Percentiles rank a stretch among this genome's conserved stretches.
Conservation (phyloP, 192 early-diverging fungal genomes). For the Podochytrium sp. region DNA sequence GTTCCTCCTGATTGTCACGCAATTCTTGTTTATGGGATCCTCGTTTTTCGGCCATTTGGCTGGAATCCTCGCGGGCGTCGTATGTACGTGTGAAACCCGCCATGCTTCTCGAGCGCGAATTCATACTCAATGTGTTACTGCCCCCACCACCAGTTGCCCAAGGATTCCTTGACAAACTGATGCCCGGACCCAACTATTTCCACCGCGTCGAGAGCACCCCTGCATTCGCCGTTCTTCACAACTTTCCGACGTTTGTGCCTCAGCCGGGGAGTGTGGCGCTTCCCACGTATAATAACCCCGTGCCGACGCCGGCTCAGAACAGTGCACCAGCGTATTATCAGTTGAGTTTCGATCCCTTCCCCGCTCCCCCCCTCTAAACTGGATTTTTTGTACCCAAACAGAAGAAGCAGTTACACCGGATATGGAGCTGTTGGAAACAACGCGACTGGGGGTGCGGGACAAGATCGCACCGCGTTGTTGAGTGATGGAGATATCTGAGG, state of each 20-base stretch:
- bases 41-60: constrained; percentile 26
- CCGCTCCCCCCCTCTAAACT: not conserved
- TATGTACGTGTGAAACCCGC: not conserved
- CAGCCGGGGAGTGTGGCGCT: constrained; percentile 12
- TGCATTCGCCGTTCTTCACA: not conserved
- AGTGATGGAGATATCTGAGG: not conserved
- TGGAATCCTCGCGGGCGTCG: constrained; percentile 14
- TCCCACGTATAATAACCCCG: constrained; percentile 3
- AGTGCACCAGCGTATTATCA: constrained; percentile 9
- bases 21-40: constrained; percentile 12
- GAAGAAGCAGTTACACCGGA: constrained; percentile 5
- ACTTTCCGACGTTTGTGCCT: constrained; percentile 5
- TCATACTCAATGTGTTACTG: no score
- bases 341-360: not conserved
- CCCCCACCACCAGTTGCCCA: not conserved
- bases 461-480: not conserved
- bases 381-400: not conserved
- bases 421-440: constrained; percentile 25
- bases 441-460: not conserved
- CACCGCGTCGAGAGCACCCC: constrained; percentile 14
- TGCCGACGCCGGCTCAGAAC: not conserved
- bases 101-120: not conserved
- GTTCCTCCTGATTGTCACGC: constrained; percentile 22
- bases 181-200: constrained; percentile 8
- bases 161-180: constrained; percentile 1